Evolutionary conservation across 208 protist species (phyloP).

Genomic region (Lotmaria passim): DNA sequence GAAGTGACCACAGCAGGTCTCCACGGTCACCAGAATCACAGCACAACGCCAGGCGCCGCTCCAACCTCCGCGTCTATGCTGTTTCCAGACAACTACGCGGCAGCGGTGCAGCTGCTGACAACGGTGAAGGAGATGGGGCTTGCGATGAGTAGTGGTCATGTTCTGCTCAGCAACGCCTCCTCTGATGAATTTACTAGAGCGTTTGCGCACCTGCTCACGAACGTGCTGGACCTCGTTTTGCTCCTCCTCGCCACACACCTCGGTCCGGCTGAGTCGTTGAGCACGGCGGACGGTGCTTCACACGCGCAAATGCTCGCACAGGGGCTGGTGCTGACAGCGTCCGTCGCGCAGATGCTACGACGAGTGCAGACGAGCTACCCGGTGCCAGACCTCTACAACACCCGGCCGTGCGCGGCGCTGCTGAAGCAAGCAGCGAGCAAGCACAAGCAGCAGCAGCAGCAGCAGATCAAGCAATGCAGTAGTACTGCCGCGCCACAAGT

Average conservation of each 20-base stretch:
- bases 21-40: no score
- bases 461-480: not conserved
- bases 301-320: constrained; percentile 30
- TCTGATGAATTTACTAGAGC: constrained; percentile 54
- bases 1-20: constrained; percentile 3
- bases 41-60: not conserved
- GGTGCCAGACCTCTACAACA: constrained; percentile 28
- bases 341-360: constrained; percentile 46
- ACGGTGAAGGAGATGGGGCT: constrained; percentile 41
- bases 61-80: not conserved
- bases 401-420: constrained; percentile 53
- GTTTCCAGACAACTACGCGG: not conserved
- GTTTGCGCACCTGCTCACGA: constrained; percentile 48
- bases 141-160: constrained; percentile 29
- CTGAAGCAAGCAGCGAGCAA: constrained; percentile 56
- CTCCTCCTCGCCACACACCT: constrained; percentile 13
- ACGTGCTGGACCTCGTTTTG: constrained; percentile 25
- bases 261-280: not conserved
- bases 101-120: constrained; percentile 38
- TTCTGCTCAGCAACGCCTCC: constrained; percentile 34
- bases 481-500: not conserved
- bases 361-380: constrained; percentile 41
- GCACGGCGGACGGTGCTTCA: not conserved
- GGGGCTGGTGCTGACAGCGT: constrained; percentile 45
- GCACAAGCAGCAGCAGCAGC: constrained; percentile 35